A percentile compares a stretch with the other conserved stretches of the same genome.
Conservation (phyloP, 441 rosid genomes). For the Brassica hybrid region DNA sequence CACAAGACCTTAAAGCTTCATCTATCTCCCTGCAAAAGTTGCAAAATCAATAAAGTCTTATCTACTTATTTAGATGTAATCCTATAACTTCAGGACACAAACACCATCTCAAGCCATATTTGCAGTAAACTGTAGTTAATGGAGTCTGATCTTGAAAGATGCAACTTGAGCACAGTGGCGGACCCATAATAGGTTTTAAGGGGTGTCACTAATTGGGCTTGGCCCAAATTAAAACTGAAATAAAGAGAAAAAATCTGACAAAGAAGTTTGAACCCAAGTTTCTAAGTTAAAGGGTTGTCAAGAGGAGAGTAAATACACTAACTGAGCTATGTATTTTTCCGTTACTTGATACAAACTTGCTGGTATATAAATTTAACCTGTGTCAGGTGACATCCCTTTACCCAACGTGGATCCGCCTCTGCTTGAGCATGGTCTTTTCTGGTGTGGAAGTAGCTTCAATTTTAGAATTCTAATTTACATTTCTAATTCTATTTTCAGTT, state of each 20-base stretch:
- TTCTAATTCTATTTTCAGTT: not conserved
- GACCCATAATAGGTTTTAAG: no score
- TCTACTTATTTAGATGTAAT: not conserved
- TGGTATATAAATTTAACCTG: no score
- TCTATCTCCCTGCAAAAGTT: conserved; percentile 73
- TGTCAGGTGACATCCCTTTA: no score
- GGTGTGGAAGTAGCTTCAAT: not conserved
- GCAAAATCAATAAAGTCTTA: conserved; percentile 18
- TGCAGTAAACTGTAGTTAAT: conserved; percentile 1
- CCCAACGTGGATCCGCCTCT: no score
- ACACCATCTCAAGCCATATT: conserved; percentile 16
- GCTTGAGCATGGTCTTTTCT: not conserved
- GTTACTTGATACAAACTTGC: no score
- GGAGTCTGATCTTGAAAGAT: not conserved
- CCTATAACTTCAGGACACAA: not conserved
- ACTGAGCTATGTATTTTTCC: no score
- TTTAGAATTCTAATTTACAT: not conserved
- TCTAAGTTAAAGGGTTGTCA: no score
- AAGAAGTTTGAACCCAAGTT: no score
- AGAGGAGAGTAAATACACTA: no score
- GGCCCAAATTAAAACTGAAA: no score
- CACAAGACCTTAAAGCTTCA: conserved; percentile 85
- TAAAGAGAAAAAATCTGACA: no score
- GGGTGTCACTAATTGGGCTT: no score
- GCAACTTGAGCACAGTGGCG: not conserved